Evolutionary conservation across 257 asterid genomes (phyloP).

Genomic region (Striga asiatica): DNA sequence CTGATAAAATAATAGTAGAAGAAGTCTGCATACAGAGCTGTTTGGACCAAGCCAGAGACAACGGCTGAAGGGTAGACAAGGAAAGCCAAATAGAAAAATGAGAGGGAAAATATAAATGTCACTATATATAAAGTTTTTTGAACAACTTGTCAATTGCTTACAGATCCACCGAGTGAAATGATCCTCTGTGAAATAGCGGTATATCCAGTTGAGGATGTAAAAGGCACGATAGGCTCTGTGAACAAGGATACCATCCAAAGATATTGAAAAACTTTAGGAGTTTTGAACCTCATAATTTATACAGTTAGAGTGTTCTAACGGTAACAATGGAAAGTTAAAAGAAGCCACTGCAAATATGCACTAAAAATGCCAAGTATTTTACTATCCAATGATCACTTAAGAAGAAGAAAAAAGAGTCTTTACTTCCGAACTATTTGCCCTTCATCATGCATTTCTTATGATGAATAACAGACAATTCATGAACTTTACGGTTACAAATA

Average conservation of each 20-base stretch:
- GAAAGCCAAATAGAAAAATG: slow-evolving; percentile 8
- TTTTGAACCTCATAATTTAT: not conserved
- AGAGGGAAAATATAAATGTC: not conserved
- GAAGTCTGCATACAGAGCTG: slow-evolving; percentile 89
- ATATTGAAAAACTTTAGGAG: not conserved
- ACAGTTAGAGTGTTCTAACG: not conserved
- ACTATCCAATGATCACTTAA: not conserved
- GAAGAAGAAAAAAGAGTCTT: not conserved
- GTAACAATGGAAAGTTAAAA: not conserved
- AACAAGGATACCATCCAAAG: not conserved
- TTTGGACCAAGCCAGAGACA: slow-evolving; percentile 72
- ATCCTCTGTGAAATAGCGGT: slow-evolving; percentile 80
- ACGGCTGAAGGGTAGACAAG: slow-evolving; percentile 40
- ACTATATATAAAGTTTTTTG: not conserved
- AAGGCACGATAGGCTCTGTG: slow-evolving; percentile 82
- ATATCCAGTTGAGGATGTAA: slow-evolving; percentile 88
- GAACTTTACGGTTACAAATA: not conserved
- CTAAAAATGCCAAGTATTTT: not conserved
- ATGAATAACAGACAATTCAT: too few species aligned
- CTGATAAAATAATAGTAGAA: slow-evolving; percentile 91
- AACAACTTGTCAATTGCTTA: slow-evolving; percentile 27
- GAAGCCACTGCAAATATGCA: not conserved
- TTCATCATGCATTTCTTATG: not conserved
- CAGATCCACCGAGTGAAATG: slow-evolving; percentile 75
- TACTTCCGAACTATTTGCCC: not conserved